A percentile compares a stretch with the other conserved stretches of the same genome.
These are phyloP conservation scores for Neurospora tetrasperma DNA, from an alignment of 495 filamentous ascomycete genomes.

Conservation along the genomic window DNA sequence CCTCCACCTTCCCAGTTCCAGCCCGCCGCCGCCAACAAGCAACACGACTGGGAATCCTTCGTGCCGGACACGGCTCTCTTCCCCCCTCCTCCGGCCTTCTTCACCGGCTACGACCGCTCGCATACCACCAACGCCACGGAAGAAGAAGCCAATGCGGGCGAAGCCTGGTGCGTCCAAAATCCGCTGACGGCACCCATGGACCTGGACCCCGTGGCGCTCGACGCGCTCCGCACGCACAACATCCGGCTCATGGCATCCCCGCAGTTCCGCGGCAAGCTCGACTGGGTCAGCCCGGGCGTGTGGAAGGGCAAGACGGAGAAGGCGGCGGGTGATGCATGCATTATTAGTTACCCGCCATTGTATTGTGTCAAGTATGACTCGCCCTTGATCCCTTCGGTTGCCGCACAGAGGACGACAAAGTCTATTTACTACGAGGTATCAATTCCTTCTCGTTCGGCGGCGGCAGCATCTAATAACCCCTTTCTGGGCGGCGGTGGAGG, in stretches of 20 bases:
- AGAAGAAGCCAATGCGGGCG: conserved; percentile 59
- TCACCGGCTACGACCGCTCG: conserved; percentile 50
- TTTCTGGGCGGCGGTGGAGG: conserved; percentile 8
- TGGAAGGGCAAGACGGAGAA: conserved; percentile 30
- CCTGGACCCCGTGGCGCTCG: conserved; percentile 31
- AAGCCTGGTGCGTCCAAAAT: conserved; percentile 55
- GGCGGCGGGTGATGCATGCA: conserved; percentile 35
- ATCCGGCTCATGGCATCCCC: conserved; percentile 24
- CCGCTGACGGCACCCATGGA: conserved; percentile 52
- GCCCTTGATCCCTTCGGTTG: conserved; percentile 41
- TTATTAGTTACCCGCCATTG: conserved; percentile 62
- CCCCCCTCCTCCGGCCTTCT: conserved; percentile 68
- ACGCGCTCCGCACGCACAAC: conserved; percentile 23
- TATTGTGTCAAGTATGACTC: conserved; percentile 62
- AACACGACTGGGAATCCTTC: conserved; percentile 71
- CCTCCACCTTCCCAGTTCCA: conserved; percentile 39
- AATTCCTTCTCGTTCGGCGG: conserved; percentile 24
- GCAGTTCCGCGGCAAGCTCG: conserved; percentile 23
- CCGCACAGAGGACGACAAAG: conserved; percentile 27
- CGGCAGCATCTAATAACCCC: neutral
- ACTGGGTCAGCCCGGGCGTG: conserved; percentile 28
- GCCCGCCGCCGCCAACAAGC: conserved; percentile 7
- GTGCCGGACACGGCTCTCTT: conserved; percentile 73
- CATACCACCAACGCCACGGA: conserved; percentile 64
- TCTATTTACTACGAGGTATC: conserved; percentile 75